Evolutionary conservation across 192 early-diverging fungal species (phyloP).

Genomic region (Backusella australiensis): DNA sequence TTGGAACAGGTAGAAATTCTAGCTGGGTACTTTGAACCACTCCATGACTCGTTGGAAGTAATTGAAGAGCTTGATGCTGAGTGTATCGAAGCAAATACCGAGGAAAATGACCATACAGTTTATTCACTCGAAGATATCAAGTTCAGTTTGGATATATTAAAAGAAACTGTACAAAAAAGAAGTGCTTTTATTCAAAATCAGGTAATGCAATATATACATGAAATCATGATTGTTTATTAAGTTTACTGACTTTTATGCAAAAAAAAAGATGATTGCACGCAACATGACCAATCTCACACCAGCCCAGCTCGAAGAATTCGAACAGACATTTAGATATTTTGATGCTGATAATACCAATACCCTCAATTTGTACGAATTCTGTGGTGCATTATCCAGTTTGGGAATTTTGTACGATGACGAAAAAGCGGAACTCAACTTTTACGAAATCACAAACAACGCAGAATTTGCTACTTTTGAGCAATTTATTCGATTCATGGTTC

Average conservation of each 20-base stretch:
- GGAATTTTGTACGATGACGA: slow-evolving; percentile 74
- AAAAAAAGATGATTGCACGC: slow-evolving; percentile 73
- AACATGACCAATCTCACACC: slow-evolving; percentile 93
- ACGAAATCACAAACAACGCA: slow-evolving; percentile 55
- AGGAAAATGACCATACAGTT: slow-evolving; percentile 92
- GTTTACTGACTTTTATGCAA: neutral
- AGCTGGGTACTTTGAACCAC: slow-evolving; percentile 47
- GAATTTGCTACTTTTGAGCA: slow-evolving; percentile 81
- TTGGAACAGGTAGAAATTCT: slow-evolving; percentile 63
- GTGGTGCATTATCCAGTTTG: slow-evolving; percentile 77
- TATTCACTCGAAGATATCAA: slow-evolving; percentile 87
- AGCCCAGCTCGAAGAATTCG: slow-evolving; percentile 89
- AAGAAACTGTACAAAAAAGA: slow-evolving; percentile 79
- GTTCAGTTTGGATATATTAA: slow-evolving; percentile 81
- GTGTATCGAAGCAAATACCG: slow-evolving; percentile 83
- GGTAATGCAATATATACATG: slow-evolving; percentile 27
- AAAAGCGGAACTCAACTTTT: slow-evolving; percentile 69
- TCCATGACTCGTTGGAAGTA: slow-evolving; percentile 49
- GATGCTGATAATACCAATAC: slow-evolving; percentile 85
- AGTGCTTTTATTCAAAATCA: slow-evolving; percentile 93
- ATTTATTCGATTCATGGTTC: slow-evolving; percentile 85
- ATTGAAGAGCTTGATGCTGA: slow-evolving; percentile 65
- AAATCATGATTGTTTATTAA: neutral
- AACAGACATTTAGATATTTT: slow-evolving; percentile 88
- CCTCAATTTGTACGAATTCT: slow-evolving; percentile 78